A percentile compares a stretch with the other conserved stretches of the same genome.
Evolutionary conservation across 345 rosid genomes (phyloP).

Genomic region (Eutrema heterophyllum): DNA sequence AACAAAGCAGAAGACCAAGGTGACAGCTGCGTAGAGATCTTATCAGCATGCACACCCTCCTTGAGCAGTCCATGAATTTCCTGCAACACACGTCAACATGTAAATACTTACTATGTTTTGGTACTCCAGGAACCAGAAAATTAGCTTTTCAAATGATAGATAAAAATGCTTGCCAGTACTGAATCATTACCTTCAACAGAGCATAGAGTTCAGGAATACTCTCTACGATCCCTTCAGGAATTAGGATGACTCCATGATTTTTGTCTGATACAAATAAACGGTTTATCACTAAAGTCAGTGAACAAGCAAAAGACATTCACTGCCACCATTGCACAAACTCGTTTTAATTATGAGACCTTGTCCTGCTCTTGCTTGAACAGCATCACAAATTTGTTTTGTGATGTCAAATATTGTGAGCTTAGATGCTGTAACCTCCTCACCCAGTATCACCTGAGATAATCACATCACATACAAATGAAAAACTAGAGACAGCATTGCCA

Average conservation of each 20-base stretch:
- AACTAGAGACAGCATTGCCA: neutral
- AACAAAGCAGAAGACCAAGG: conserved; percentile 95
- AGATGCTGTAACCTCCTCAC: conserved; percentile 98
- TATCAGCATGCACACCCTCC: conserved; percentile 57
- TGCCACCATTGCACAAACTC: neutral
- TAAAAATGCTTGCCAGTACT: neutral
- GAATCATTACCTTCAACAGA: conserved; percentile 63
- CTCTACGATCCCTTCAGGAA: conserved; percentile 96
- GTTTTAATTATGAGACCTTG: conserved; percentile 43
- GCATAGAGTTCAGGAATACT: conserved; percentile 97
- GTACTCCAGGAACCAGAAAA: neutral
- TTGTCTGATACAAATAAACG: conserved; percentile 49
- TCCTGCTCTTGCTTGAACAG: conserved; percentile 88
- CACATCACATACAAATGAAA: conserved; percentile 6
- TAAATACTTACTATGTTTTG: neutral
- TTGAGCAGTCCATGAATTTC: conserved; percentile 76
- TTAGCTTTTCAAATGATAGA: neutral
- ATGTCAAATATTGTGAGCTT: conserved; percentile 94
- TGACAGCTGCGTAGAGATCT: conserved; percentile 71
- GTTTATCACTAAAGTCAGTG: conserved; percentile 18
- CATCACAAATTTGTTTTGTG: conserved; percentile 87
- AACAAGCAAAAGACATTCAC: conserved; percentile 13
- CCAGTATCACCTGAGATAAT: conserved; percentile 30
- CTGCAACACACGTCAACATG: conserved; percentile 32
- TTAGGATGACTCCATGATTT: conserved; percentile 85